phyloP scores from a whole-genome alignment of 495 filamentous ascomycete genomes.

The Penicillium roqueforti region DNA sequence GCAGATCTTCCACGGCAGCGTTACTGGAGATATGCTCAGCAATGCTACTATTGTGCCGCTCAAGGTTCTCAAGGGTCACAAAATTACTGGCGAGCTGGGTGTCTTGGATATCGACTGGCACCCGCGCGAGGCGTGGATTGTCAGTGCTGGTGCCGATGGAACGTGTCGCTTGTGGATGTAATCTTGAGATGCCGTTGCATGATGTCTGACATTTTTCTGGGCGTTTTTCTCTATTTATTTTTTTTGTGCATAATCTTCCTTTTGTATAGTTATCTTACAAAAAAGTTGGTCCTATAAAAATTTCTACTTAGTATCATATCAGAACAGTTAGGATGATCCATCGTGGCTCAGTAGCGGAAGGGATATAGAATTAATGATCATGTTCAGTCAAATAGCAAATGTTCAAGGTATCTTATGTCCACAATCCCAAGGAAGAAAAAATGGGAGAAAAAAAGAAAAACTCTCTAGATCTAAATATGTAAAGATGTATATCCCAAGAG shows the following conservation, averaged over 20 bases:
- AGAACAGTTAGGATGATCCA: background rate
- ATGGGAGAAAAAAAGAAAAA: background rate
- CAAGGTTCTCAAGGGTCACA: conserved; percentile 89
- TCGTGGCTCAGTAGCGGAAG: background rate
- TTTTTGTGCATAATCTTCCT: conserved; percentile 27
- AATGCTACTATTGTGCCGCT: conserved; percentile 94
- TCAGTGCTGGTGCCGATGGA: conserved; percentile 91
- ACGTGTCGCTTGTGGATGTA: conserved; percentile 76
- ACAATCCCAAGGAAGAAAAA: background rate
- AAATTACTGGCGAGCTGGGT: conserved; percentile 69
- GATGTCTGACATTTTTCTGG: conserved; percentile 20
- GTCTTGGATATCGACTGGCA: conserved; percentile 96
- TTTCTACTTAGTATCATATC: background rate
- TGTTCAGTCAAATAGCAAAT: conserved; percentile 1
- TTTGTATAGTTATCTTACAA: conserved; percentile 29
- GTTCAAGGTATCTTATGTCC: conserved; percentile 9
- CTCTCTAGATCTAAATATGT: conserved; percentile 1
- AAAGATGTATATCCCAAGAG: background rate
- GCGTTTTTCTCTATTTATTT: conserved; percentile 19
- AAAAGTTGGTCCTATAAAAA: conserved; percentile 21
- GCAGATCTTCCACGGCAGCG: conserved; percentile 95
- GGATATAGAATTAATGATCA: background rate
- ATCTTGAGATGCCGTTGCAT: conserved; percentile 26
- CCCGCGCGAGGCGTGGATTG: conserved; percentile 84
- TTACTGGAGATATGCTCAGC: conserved; percentile 88